These are phyloP conservation scores for Paramyrothecium roridum DNA, from an alignment of 2,329 filamentous ascomycete genomes.

Conservation along the genomic window DNA sequence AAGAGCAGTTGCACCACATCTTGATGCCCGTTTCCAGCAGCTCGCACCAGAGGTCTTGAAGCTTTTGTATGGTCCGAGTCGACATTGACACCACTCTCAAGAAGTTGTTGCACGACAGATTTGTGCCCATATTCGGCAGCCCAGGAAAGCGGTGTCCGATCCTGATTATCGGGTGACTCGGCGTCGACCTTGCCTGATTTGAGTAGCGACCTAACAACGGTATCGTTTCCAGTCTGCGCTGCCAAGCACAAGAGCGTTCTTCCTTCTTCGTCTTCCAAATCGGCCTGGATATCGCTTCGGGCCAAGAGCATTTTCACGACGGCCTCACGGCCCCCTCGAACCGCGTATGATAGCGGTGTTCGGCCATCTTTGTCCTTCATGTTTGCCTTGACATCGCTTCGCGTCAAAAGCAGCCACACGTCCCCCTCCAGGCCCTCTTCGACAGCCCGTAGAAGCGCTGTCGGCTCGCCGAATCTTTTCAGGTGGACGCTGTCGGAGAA, in stretches of 20 bases:
- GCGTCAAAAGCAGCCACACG: background rate
- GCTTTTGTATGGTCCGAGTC: background rate
- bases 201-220: background rate
- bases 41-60: background rate
- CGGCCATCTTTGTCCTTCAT: background rate
- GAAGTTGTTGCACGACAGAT: background rate
- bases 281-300: background rate
- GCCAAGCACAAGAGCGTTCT: background rate
- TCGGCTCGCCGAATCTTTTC: background rate
- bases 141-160: background rate
- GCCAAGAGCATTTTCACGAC: background rate
- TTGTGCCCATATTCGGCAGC: background rate
- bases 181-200: background rate
- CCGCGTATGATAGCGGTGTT: background rate
- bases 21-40: background rate
- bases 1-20: slow-evolving; percentile 3
- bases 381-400: background rate
- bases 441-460: background rate
- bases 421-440: background rate
- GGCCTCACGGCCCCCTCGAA: background rate
- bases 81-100: background rate
- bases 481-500: background rate
- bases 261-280: background rate
- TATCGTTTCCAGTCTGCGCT: background rate
- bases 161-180: background rate